Evolutionary conservation across 2,329 filamentous ascomycete genomes (phyloP).

Genomic region (Cladosporium sphaerospermum): DNA sequence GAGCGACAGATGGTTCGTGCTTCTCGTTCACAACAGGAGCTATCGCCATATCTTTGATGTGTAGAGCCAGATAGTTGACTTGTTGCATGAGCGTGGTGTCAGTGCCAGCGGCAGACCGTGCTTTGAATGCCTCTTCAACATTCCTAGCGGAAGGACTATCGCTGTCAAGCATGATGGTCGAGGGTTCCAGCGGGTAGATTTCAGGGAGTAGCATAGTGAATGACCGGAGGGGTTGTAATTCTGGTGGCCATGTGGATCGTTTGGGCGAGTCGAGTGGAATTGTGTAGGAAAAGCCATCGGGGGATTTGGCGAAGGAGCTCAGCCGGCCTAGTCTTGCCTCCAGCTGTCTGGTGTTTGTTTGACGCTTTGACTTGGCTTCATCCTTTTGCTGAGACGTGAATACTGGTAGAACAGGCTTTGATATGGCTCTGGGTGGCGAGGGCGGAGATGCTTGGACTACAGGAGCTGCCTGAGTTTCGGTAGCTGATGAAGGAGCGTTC

Average conservation of each 20-base stretch:
- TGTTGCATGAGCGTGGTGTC: slow-evolving; percentile 64
- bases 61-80: slow-evolving; percentile 67
- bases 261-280: slow-evolving; percentile 63
- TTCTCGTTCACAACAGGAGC: not conserved
- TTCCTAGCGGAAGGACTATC: slow-evolving; percentile 49
- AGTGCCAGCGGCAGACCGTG: slow-evolving; percentile 51
- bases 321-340: slow-evolving; percentile 67
- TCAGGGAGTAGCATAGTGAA: slow-evolving; percentile 64
- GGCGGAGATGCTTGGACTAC: not conserved
- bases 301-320: slow-evolving; percentile 60
- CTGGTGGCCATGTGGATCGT: slow-evolving; percentile 52
- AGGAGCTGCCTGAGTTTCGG: not conserved
- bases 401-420: slow-evolving; percentile 33
- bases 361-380: slow-evolving; percentile 57
- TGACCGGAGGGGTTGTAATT: slow-evolving; percentile 56
- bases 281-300: slow-evolving; percentile 64
- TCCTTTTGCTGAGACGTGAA: slow-evolving; percentile 56
- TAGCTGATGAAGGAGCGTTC: slow-evolving; percentile 1
- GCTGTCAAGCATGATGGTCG: slow-evolving; percentile 13
- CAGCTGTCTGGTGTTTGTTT: slow-evolving; percentile 63
- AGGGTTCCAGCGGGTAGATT: slow-evolving; percentile 64
- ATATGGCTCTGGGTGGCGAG: slow-evolving; percentile 6
- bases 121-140: slow-evolving; percentile 60
- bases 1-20: not conserved
- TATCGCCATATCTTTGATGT: slow-evolving; percentile 60